Base-by-base conservation (phyloP, 331 rosid species). In the Rosa hybrid region DNA sequence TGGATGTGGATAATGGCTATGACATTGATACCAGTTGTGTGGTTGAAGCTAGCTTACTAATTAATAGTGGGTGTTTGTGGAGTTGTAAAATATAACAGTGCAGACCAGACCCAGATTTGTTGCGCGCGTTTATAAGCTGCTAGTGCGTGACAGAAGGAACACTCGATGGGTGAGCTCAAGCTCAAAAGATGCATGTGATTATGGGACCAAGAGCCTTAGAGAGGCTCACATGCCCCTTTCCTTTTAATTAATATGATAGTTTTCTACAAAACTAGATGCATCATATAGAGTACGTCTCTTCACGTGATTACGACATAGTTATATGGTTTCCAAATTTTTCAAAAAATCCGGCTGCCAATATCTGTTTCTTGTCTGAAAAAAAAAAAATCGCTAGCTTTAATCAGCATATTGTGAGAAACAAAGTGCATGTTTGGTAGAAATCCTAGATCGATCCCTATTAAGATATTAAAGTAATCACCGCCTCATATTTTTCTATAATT, bases 121-220 rank as follows among this genome's bases (percentile, higher is more conserved):
- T 63, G 73, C 34, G 20, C 6, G 72, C 13, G 48, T 63, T 63
- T 63, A 10, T 23, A 25, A 56, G 67, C 39, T 62, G 70, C 68
- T 6, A 74, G 80, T 69, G 87, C 71, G 53, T 48, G 77, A 78
- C 80, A 80, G 83, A 79, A 41, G 72, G 72, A 39, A 34, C 10
- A 7, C 23, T 16, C 3, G 11, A 4, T 20, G 75, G 59, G 72
- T 77, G 78, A 46, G 42, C 8, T 25, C 70, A 46, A 30, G 68
- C 76, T 42, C 25, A 48, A 46, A 77, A 85, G 71, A 50, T 41
- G 78, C 88, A 86, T 84, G 91, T 88, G 91, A 84, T 80, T 46
- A 63, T 69, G 84, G 90, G 87, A 44, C 88, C 80, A 69, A 50
- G 60, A 42, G 38, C 41, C 8, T 41, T 21, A 71, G 14, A 57